Conservation (phyloP, 2,329 filamentous ascomycete species). For the Aspergillus tanneri region DNA sequence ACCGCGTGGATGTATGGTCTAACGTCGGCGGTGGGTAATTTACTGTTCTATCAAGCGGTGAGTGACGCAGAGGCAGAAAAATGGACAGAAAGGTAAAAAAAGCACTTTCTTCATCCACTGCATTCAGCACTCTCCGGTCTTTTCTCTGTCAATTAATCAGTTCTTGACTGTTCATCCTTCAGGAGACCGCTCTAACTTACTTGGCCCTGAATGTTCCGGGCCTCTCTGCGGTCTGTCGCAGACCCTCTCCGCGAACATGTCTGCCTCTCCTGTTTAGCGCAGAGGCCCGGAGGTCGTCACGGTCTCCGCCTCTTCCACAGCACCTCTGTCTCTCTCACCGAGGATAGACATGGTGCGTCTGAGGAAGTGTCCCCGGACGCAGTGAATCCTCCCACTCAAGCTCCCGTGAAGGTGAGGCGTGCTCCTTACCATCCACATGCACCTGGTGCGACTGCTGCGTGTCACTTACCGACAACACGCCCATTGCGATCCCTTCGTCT, state of each 20-base stretch:
- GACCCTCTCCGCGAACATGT: conserved; percentile 37
- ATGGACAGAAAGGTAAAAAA: conserved; percentile 9
- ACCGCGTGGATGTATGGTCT: too few species aligned
- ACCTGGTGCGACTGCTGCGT: too few species aligned
- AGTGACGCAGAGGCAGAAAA: conserved; percentile 16
- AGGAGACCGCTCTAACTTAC: background rate
- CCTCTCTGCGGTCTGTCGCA: conserved; percentile 38
- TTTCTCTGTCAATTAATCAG: conserved; percentile 1
- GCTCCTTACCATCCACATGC: too few species aligned
- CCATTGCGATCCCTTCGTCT: too few species aligned
- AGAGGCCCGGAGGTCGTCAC: conserved; percentile 23
- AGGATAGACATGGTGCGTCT: background rate
- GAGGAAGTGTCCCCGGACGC: background rate
- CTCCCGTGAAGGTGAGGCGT: too few species aligned
- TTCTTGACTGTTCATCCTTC: background rate
- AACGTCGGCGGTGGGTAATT: conserved; percentile 16
- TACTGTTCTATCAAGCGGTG: background rate
- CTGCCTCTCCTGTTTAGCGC: conserved; percentile 36
- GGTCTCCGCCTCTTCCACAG: conserved; percentile 29
- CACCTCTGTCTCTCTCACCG: conserved; percentile 18
- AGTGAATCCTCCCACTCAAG: too few species aligned
- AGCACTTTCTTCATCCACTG: conserved; percentile 4
- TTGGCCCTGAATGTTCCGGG: conserved; percentile 39
- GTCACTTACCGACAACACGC: too few species aligned
- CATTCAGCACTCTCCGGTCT: background rate